These are phyloP conservation scores for Talaromyces funiculosus DNA, from an alignment of 2,329 filamentous ascomycete genomes.

Conservation along the genomic window DNA sequence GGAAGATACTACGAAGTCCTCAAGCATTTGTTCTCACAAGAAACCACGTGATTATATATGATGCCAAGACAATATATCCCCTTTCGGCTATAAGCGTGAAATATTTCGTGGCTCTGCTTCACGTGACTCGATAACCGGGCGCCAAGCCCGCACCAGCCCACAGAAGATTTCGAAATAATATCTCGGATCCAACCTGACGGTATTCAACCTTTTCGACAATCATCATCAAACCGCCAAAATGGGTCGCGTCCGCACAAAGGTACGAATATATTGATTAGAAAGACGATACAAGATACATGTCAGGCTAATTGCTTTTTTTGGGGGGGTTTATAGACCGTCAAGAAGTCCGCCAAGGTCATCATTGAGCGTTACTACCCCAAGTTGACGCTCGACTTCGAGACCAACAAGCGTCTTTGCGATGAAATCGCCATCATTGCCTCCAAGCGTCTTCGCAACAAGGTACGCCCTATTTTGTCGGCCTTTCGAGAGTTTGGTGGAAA, in stretches of 20 bases:
- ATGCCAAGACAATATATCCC: neutral
- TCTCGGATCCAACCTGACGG: neutral
- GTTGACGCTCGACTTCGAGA: conserved; percentile 99
- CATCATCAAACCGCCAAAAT: conserved; percentile 38
- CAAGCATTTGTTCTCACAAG: neutral
- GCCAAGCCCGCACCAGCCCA: conserved; percentile 11
- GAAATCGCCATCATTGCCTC: conserved; percentile 99
- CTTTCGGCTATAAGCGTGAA: neutral
- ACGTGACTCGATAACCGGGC: conserved; percentile 16
- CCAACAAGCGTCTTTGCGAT: conserved; percentile 99
- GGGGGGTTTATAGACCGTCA: conserved; percentile 53
- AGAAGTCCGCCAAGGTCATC: conserved; percentile 96
- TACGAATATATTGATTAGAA: conserved; percentile 17
- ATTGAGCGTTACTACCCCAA: conserved; percentile 98
- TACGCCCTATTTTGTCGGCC: conserved; percentile 29
- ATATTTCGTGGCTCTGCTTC: neutral
- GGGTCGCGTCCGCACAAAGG: conserved; percentile 47
- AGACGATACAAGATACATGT: no score
- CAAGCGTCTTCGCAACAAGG: conserved; percentile 99
- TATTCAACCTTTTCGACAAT: conserved; percentile 5
- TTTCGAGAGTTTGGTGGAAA: neutral
- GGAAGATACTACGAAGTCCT: neutral
- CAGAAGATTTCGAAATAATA: conserved; percentile 8
- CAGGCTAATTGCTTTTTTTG: neutral
- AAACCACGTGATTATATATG: neutral